Base-by-base conservation (phyloP, 306 rosid species). In the Clitoria ternatea region DNA sequence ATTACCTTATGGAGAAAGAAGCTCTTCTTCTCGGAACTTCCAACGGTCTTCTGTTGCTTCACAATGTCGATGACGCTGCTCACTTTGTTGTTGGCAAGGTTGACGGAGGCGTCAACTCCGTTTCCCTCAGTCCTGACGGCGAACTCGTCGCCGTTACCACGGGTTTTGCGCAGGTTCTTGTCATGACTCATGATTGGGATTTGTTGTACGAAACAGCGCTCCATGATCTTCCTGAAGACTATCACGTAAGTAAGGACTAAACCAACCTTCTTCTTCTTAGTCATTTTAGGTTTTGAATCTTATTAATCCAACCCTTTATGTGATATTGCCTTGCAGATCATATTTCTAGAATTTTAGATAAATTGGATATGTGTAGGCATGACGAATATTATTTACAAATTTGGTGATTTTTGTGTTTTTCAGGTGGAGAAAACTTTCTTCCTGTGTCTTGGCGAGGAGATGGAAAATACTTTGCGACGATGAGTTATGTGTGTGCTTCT, bases 141-240 rank as follows among this genome's bases (percentile, higher is more conserved):
- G 99, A 94, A 76, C 70, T 94, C 27, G 75, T 91, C 5, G 86
- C 85, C 23, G 69, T 87, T 2, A 54, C 78, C 30, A 83, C 92
- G 27, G 92, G 96, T 22, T 77, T 81, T 22, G 88, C 85, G 35
- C 92, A 86, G 84, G 74, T 89, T 42, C 76, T 94, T 60, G 83
- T 94, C 5, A 91, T 94, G 97, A 91, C 95, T 37, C 89, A 74
- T 57, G 99, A 94, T 76, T 94, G 97, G 99, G 97, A 94, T 74
- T 82, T 94, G 86, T 66, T 91, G 76, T 83, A 83, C 3, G 99
- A 91, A 88, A 79, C 87, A 0, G 43, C 83, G 0, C 90, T 94
- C 9, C 75, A 72, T 61, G 94, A 77, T 79, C 52, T 50, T 62
- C 74, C 70, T 11, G 81, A 84, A 70, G 87, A 68, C 59, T 52